These are phyloP conservation scores for Aureobasidium sp. DNA, from an alignment of 2,329 filamentous ascomycete species.

Conservation along the genomic window DNA sequence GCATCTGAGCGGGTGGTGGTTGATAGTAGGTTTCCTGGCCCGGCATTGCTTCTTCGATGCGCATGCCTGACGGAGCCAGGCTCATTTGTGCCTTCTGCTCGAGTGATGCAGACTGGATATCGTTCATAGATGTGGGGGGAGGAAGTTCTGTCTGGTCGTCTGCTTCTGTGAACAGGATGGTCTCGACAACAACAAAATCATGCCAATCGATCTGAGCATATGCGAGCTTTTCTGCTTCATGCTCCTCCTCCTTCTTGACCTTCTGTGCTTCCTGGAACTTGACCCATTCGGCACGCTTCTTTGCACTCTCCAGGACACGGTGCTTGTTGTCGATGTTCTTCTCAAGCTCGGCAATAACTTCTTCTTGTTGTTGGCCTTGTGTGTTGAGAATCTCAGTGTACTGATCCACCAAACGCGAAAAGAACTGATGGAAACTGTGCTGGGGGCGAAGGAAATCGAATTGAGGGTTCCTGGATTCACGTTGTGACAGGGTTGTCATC, in stretches of 20 bases:
- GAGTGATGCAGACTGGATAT: conserved; percentile 86
- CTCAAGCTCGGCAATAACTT: conserved; percentile 64
- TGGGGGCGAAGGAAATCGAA: conserved; percentile 95
- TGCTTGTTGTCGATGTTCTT: conserved; percentile 72
- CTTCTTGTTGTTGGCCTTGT: conserved; percentile 61
- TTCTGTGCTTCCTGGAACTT: conserved; percentile 80
- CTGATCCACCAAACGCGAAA: conserved; percentile 85
- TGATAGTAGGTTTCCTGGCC: conserved; percentile 24
- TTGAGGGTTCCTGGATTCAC: conserved; percentile 83
- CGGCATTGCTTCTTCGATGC: conserved; percentile 74
- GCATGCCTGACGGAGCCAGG: conserved; percentile 63
- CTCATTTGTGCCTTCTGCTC: conserved; percentile 93
- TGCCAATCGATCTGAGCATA: conserved; percentile 95
- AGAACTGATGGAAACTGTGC: conserved; percentile 94
- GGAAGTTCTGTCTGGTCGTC: conserved; percentile 83
- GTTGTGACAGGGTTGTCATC: conserved; percentile 81
- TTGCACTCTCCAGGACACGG: conserved; percentile 69
- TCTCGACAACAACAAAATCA: conserved; percentile 93
- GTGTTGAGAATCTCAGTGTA: conserved; percentile 70
- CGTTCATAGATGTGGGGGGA: conserved; percentile 78
- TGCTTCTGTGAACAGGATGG: conserved; percentile 79
- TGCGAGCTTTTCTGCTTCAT: conserved; percentile 66
- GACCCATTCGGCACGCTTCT: conserved; percentile 77
- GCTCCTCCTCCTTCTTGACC: conserved; percentile 78
- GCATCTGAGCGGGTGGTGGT: conserved; percentile 22